Conservation (phyloP, 495 filamentous ascomycete species). For the Neurospora sp. region DNA sequence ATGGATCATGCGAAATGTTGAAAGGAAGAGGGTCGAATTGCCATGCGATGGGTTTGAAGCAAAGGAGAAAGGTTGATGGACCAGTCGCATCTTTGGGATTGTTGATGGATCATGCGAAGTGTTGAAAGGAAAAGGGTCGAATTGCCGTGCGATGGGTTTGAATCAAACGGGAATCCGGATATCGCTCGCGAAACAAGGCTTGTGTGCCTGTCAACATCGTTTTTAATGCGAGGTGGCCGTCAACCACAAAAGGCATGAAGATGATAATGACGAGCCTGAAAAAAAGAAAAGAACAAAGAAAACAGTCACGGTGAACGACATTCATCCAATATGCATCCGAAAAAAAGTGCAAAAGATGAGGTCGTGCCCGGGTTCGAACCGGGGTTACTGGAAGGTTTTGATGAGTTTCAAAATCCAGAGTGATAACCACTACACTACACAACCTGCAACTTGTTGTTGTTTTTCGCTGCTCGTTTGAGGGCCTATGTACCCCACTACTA, state of each 20-base stretch:
- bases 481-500: not conserved
- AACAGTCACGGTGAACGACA: not conserved
- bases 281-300: not conserved
- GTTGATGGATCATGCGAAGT: not conserved
- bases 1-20: not conserved
- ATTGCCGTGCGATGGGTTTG: too few species aligned
- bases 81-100: not conserved
- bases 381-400: not conserved
- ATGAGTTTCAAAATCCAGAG: not conserved
- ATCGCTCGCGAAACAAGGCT: not conserved
- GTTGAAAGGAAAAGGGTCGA: not conserved
- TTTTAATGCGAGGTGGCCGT: not conserved
- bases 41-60: not conserved
- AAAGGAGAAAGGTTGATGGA: not conserved
- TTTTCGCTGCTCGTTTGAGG: not conserved
- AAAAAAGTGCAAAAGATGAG: not conserved
- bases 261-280: not conserved
- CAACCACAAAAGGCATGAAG: not conserved
- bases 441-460: not conserved
- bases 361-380: not conserved
- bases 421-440: conserved; percentile 1
- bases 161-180: not conserved
- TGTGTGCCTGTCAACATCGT: not conserved
- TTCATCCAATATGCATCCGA: not conserved
- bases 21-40: not conserved